These are phyloP conservation scores for Boehmeria nivea DNA, from an alignment of 306 rosid genomes.

Conservation along the genomic window DNA sequence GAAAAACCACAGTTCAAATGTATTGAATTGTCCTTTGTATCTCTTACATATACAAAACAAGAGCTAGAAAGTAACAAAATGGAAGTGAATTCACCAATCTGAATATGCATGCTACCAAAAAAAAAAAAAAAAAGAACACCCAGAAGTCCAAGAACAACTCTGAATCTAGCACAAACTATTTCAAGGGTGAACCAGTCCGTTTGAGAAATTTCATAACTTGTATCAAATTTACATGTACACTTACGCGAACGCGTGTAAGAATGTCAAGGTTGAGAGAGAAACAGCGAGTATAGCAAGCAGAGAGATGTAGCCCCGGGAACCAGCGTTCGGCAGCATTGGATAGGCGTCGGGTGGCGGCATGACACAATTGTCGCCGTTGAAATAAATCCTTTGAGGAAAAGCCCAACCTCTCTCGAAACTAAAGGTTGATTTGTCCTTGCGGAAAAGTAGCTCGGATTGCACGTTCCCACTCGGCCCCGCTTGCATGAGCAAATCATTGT, in stretches of 20 bases:
- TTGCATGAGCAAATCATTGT: conserved; percentile 75
- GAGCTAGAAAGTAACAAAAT: conserved; percentile 13
- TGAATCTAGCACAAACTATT: conserved; percentile 10
- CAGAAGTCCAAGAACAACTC: conserved; percentile 19
- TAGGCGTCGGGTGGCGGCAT: conserved; percentile 91
- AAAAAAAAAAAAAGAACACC: neutral
- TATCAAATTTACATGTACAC: conserved; percentile 1
- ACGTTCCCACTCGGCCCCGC: conserved; percentile 76
- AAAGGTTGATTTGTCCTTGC: conserved; percentile 55
- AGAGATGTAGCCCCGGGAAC: conserved; percentile 36
- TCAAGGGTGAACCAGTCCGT: conserved; percentile 18
- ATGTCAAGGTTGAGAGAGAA: conserved; percentile 32
- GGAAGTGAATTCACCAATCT: conserved; percentile 26
- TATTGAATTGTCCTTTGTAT: conserved; percentile 14
- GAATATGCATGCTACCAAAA: neutral
- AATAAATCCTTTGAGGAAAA: conserved; percentile 76
- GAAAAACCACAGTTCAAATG: neutral
- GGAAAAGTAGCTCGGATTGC: conserved; percentile 79
- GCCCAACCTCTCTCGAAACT: conserved; percentile 92
- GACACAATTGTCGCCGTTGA: conserved; percentile 89
- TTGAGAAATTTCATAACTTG: conserved; percentile 3
- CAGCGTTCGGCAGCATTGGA: conserved; percentile 65
- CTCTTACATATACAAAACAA: conserved; percentile 16
- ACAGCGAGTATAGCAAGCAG: conserved; percentile 31
- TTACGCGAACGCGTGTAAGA: conserved; percentile 29